Evolutionary conservation across 2,329 filamentous ascomycete genomes (phyloP).

Genomic region (Aspergillus melleus): DNA sequence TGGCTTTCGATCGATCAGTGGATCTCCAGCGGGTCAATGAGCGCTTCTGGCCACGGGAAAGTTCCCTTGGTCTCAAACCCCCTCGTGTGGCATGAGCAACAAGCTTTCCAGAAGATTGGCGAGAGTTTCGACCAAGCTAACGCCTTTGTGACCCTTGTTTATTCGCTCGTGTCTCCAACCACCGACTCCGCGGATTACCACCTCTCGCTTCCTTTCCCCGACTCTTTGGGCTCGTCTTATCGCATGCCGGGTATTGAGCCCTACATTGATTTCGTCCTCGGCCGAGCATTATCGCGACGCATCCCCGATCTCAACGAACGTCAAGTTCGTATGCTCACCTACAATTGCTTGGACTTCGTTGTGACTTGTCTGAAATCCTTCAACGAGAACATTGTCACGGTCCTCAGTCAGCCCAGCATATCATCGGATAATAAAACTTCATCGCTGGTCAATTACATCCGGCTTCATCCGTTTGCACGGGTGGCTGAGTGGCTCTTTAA

Average conservation of each 20-base stretch:
- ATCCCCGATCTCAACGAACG: conserved; percentile 66
- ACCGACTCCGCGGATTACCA: conserved; percentile 54
- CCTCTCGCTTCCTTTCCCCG: conserved; percentile 81
- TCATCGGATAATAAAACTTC: conserved; percentile 71
- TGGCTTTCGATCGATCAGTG: conserved; percentile 81
- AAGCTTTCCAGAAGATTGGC: conserved; percentile 72
- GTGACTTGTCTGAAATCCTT: conserved; percentile 77
- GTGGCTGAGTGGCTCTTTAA: conserved; percentile 99
- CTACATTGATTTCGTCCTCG: conserved; percentile 88
- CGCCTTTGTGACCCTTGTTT: conserved; percentile 77
- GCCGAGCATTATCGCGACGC: conserved; percentile 70
- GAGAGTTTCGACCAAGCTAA: conserved; percentile 81
- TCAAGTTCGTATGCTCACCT: conserved; percentile 72
- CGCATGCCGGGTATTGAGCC: conserved; percentile 85
- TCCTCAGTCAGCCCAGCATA: conserved; percentile 76
- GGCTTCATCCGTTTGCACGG: conserved; percentile 86
- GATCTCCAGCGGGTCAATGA: conserved; percentile 59
- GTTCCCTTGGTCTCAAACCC: conserved; percentile 43
- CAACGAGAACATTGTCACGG: conserved; percentile 87
- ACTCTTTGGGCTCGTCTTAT: conserved; percentile 74
- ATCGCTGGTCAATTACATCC: conserved; percentile 76
- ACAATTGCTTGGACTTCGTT: conserved; percentile 82
- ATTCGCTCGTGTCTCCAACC: conserved; percentile 66
- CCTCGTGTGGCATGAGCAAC: conserved; percentile 51
- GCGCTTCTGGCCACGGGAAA: conserved; percentile 48